Conservation (phyloP, 768 basidiomycete genomes). For the Trametes cingulata region DNA sequence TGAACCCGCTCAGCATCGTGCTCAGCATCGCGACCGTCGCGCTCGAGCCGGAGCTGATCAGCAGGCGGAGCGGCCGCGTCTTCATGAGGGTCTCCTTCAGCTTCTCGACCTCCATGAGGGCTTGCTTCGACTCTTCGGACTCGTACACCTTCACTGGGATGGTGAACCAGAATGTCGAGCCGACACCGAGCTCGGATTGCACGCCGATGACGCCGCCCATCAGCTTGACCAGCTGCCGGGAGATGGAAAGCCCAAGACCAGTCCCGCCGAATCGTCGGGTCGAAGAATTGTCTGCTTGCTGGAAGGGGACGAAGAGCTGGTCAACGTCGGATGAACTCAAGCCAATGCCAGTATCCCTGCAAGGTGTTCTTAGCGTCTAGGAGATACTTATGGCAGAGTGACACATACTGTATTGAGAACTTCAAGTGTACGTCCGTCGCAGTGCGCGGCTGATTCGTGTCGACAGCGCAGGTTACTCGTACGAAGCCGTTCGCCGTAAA, state of each 20-base stretch:
- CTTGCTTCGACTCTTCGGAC: slow-evolving; percentile 57
- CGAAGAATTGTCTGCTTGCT: slow-evolving; percentile 78
- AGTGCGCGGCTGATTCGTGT: slow-evolving; percentile 35
- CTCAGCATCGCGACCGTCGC: slow-evolving; percentile 57
- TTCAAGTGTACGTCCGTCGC: slow-evolving; percentile 53
- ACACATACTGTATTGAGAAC: slow-evolving; percentile 61
- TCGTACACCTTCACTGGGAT: slow-evolving; percentile 63
- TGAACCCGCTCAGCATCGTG: slow-evolving; percentile 58
- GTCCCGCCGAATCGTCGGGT: slow-evolving; percentile 78
- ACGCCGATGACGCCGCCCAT: slow-evolving; percentile 77
- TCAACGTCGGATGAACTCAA: slow-evolving; percentile 62
- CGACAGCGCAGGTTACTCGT: slow-evolving; percentile 60
- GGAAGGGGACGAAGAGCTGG: slow-evolving; percentile 71
- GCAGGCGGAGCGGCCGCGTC: slow-evolving; percentile 47
- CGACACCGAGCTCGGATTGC: slow-evolving; percentile 59
- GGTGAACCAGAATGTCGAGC: slow-evolving; percentile 74
- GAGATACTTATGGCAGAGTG: too few relatives aligned
- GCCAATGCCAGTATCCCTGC: slow-evolving; percentile 73
- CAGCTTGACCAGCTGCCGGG: slow-evolving; percentile 71
- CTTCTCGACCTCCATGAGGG: slow-evolving; percentile 45
- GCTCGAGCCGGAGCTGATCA: slow-evolving; percentile 60
- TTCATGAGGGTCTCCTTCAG: slow-evolving; percentile 49
- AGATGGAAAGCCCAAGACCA: slow-evolving; percentile 75
- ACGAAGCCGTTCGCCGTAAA: slow-evolving; percentile 69
- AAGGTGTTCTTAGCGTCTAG: too few relatives aligned